Percentiles rank a stretch among this genome's conserved stretches.
Evolutionary conservation across 768 basidiomycete species (phyloP).

Genomic region (Tylopilus intermedius): DNA sequence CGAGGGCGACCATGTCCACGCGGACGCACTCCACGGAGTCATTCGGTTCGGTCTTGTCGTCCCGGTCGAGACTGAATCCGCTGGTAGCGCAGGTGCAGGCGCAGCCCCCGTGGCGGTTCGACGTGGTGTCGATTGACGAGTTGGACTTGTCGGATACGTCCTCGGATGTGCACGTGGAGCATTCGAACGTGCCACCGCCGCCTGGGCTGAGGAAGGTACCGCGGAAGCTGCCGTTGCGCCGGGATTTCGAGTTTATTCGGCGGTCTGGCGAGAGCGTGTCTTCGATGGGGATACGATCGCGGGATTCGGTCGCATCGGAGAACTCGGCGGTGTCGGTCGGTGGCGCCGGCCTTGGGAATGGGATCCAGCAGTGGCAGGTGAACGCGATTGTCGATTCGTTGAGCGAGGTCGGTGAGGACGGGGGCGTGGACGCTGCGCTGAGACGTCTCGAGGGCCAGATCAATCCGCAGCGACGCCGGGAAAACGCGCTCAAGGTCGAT

Average conservation of each 20-base stretch:
- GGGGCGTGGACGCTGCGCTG: constrained; percentile 81
- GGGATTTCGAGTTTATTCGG: constrained; percentile 77
- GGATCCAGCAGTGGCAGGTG: constrained; percentile 78
- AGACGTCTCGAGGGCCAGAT: constrained; percentile 81
- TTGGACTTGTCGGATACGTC: constrained; percentile 76
- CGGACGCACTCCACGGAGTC: constrained; percentile 33
- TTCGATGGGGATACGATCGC: constrained; percentile 70
- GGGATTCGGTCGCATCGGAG: constrained; percentile 53
- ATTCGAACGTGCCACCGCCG: constrained; percentile 34
- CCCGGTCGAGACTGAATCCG: constrained; percentile 27
- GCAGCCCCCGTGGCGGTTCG: constrained; percentile 54
- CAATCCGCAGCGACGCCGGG: constrained; percentile 63
- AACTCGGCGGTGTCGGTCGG: constrained; percentile 34
- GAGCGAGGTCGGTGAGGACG: constrained; percentile 68
- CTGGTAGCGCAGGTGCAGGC: constrained; percentile 32
- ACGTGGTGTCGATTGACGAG: constrained; percentile 73
- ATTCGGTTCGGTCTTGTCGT: constrained; percentile 31
- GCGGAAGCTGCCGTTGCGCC: constrained; percentile 64
- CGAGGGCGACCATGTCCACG: constrained; percentile 18
- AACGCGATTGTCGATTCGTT: constrained; percentile 71
- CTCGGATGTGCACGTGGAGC: constrained; percentile 43
- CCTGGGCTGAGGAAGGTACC: constrained; percentile 52
- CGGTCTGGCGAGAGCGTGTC: constrained; percentile 68
- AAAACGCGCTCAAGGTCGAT: constrained; percentile 73
- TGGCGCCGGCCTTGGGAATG: constrained; percentile 33